Evolutionary conservation across 805 yeast genomes (phyloP), one percentile per base, ranked within the genome.

Genomic region (Saccharomycopsis fermentans): DNA sequence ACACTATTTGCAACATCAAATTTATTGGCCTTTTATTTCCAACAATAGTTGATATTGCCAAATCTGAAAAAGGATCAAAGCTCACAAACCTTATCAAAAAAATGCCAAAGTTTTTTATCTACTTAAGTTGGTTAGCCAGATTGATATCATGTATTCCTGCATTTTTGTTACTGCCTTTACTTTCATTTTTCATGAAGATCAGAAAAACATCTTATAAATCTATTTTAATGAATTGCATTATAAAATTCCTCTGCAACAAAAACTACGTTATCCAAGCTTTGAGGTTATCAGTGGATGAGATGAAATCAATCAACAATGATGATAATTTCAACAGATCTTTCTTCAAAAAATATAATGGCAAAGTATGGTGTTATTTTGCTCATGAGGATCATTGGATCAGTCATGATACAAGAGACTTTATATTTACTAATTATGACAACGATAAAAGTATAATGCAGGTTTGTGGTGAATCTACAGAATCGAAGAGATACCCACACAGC

Each of bases 1-100:
- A 53, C 8, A 4, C 21, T 35, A 17, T 34, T 19, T 29, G 24
- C 29, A 55, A 47, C 11, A 40, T 81, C 35, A 69, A 67, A 55
- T 75, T 81, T 58, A 74, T 79, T 21, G 89, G 90, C 0, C 71
- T 86, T 55, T 72, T 86, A 19, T 84, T 87, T 57, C 95, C 95
- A 1, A 85, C 94, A 0, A 74, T 87, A 21, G 73, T 76, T 26
- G 84, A 85, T 63, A 81, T 87, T 35, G 81, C 81, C 54, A 64
- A 65, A 47, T 76, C 81, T 27, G 66, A 64, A 29, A 73, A 74
- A 56, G 82, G 84, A 21, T 17, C 57, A 11, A 27, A 57, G 54
- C 62, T 81, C 59, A 55, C 68, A 43, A 50, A 56, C 24, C 65
- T 67, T 26, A 70, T 64, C 34, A 66, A 59, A 53, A 59, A 58